Base-by-base conservation (phyloP, 768 basidiomycete species). In the Lactarius sp. region DNA sequence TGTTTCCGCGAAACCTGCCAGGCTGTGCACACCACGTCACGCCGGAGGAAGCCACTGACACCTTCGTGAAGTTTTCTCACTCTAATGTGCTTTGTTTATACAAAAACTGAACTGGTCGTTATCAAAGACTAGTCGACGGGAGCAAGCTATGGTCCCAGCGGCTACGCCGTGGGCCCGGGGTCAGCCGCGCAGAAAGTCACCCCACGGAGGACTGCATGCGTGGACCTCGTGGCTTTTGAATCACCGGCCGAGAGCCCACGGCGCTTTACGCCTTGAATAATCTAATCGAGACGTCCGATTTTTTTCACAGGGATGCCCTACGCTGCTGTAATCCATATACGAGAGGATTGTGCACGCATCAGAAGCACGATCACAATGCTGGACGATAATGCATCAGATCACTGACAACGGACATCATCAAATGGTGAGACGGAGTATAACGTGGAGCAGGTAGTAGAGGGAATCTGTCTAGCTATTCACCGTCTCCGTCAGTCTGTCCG, bases 1-100 rank as follows among this genome's bases (percentile, higher is more conserved):
- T 46, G 63, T 56, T 64, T 51, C 53, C 20, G 34, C 53, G 36
- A 54, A 41, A 54, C 41, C 33, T 9, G 42, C 6, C 31, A 52
- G 49, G 59, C 59, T 50, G 63, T 64, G 63, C 63, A 33, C 39
- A 55, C 22, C 58, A 54, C 58, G 53, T 60, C 63, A 60, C 63
- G 37, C 31, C 37, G 33, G n/a, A 46, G 14, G n/a, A 59, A 31
- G 62, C 52, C 62, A 64, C 49, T 27, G 49, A 27, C 27, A 27
- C 0, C 63, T 49, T 39, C 42, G 47, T 47, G 63, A 64, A 42
- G 41, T 49, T 55, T 55, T 64, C n/a, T 42, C 37, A 12, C 34
- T 39, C 46, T 13, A 10, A 47, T 49, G 20, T 44, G 56, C 31
- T 49, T 59, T 39, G 39, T 16, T 3, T 18, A 27, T 33, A 41